Base-by-base conservation (phyloP, 805 yeast species). In the Candida yuanshanica region DNA sequence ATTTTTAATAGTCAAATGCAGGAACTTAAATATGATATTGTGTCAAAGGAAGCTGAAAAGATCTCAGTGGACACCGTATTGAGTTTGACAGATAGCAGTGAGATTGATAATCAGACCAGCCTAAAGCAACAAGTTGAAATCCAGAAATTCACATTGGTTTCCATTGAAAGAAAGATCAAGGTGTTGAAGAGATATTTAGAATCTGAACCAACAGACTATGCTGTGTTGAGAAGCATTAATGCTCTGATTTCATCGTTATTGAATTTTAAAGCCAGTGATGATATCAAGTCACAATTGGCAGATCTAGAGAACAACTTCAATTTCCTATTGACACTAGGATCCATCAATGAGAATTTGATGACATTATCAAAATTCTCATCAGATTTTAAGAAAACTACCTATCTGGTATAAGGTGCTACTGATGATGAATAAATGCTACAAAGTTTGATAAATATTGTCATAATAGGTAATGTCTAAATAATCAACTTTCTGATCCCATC, bases 401-500 rank as follows among this genome's bases (percentile, higher is more conserved):
- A n/a, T n/a, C n/a, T n/a, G n/a, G n/a, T n/a, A n/a, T n/a, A n/a
- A n/a, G n/a, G n/a, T n/a, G n/a, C n/a, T n/a, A n/a, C n/a, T n/a
- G n/a, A n/a, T n/a, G n/a, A n/a, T n/a, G n/a, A n/a, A n/a, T n/a
- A n/a, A n/a, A n/a, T n/a, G n/a, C n/a, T n/a, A n/a, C n/a, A n/a
- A n/a, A n/a, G n/a, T n/a, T n/a, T n/a, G 14, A 41, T 37, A 26
- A 35, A 20, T 23, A n/a, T n/a, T n/a, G n/a, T n/a, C n/a, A n/a
- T n/a, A n/a, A n/a, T n/a, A n/a, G n/a, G n/a, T n/a, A n/a, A n/a
- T n/a, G n/a, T 35, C 53, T 62, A 86, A 26, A 86, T 68, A 51
- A 88, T 77, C n/a, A 90, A 61, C 46, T 87, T 69, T 49, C 96
- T 68, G 7, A 90, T 61, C 1, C 95, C 91, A 36, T 75, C 78